A percentile compares a stretch with the other conserved stretches of the same genome.
Evolutionary conservation across 2,329 filamentous ascomycete genomes (phyloP).

Genomic region (Diaporthe batatas): DNA sequence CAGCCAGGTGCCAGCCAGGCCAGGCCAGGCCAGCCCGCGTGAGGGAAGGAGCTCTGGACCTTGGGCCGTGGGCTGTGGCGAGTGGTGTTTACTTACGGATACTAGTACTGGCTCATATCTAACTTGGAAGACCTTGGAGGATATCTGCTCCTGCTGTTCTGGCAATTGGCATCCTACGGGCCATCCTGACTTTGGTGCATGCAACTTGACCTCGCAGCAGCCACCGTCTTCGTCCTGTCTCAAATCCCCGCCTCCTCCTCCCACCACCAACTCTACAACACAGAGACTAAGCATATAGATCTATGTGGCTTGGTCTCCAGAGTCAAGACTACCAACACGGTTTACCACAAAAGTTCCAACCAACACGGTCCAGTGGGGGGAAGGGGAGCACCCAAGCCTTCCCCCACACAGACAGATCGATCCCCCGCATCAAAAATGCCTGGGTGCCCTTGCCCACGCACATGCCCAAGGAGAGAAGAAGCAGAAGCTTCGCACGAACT

Average conservation of each 20-base stretch:
- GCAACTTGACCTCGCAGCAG: not conserved
- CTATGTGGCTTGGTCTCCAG: not conserved
- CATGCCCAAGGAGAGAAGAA: not conserved
- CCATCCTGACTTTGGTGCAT: not conserved
- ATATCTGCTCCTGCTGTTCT: not conserved
- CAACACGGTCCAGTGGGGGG: not conserved
- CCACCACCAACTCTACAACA: not conserved
- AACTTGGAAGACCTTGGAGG: not conserved
- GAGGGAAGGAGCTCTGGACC: not conserved
- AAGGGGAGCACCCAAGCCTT: not conserved
- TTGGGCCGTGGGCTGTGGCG: not conserved
- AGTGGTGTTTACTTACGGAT: not conserved
- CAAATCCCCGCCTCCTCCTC: not conserved
- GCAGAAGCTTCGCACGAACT: not conserved
- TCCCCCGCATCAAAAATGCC: no score
- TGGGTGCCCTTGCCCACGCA: not conserved
- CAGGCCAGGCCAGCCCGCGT: not conserved
- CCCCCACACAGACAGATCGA: not conserved
- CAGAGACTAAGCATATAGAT: not conserved
- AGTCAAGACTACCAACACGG: not conserved
- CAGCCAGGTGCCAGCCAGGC: no score
- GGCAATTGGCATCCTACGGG: no score
- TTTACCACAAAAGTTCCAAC: not conserved
- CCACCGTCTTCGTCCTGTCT: not conserved
- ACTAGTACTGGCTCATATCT: no score